Evolutionary conservation across 2,329 filamentous ascomycete species (phyloP).

Genomic region (Pyrenochaeta sp.): DNA sequence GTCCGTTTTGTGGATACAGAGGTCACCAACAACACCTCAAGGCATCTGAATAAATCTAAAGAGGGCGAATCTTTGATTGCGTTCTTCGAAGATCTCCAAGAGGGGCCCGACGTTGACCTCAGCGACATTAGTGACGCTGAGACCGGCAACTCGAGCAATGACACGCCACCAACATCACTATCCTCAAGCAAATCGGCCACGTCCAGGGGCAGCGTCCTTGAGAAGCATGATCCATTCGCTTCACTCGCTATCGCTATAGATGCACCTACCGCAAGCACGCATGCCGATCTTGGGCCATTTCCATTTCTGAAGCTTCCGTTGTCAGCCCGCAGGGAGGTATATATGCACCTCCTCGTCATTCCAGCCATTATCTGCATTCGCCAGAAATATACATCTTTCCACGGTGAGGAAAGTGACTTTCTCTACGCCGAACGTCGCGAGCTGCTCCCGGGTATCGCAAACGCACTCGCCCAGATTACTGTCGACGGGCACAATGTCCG

Average conservation of each 20-base stretch:
- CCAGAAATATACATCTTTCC: constrained; percentile 32
- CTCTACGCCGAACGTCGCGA: constrained; percentile 25
- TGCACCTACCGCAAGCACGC: not conserved
- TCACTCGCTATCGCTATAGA: not conserved
- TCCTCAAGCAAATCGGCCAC: not conserved
- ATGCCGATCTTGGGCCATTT: constrained; percentile 8
- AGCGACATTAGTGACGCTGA: constrained; percentile 2
- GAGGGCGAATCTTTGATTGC: constrained; percentile 9
- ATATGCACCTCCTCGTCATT: constrained; percentile 30
- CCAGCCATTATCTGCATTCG: constrained; percentile 34
- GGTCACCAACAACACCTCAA: constrained; percentile 1
- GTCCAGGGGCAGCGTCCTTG: not conserved
- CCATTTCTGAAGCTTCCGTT: constrained; percentile 33
- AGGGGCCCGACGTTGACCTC: constrained; percentile 13
- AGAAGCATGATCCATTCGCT: constrained; percentile 3
- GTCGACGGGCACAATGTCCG: constrained; percentile 23
- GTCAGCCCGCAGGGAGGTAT: constrained; percentile 29
- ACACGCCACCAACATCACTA: constrained; percentile 1
- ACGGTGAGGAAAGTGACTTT: constrained; percentile 20
- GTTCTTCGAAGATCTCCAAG: constrained; percentile 18
- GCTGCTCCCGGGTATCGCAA: constrained; percentile 35
- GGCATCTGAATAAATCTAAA: not conserved
- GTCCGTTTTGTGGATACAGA: constrained; percentile 9
- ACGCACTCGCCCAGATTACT: constrained; percentile 21
- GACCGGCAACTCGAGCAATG: not conserved